These are phyloP conservation scores for Tagetes patula DNA, from an alignment of 129 eudicot species.

Conservation along the genomic window DNA sequence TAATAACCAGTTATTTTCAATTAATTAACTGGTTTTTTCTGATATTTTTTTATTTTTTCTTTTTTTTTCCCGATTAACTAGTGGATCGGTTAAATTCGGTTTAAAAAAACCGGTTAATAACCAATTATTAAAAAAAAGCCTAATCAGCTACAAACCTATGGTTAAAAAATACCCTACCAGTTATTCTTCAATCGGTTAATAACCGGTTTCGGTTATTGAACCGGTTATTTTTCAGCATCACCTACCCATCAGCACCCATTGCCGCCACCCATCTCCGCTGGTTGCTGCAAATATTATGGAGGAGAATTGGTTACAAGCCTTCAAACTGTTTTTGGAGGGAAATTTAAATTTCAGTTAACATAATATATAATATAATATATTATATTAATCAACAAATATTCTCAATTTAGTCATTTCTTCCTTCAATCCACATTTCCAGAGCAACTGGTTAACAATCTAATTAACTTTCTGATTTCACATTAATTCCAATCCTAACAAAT, in stretches of 20 bases:
- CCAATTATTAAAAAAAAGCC: too few relatives aligned
- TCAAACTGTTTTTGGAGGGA: not conserved
- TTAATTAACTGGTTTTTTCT: too few relatives aligned
- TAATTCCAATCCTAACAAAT: constrained; percentile 36
- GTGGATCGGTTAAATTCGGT: too few relatives aligned
- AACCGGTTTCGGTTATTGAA: too few relatives aligned
- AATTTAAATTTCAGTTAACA: not conserved
- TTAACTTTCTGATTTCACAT: constrained; percentile 8
- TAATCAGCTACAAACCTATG: too few relatives aligned
- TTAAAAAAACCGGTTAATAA: too few relatives aligned
- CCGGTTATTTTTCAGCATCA: too few relatives aligned
- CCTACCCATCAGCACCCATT: not conserved
- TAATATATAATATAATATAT: not conserved
- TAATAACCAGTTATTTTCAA: too few relatives aligned
- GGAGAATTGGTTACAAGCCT: not conserved
- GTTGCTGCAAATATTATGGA: not conserved
- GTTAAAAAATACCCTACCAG: too few relatives aligned
- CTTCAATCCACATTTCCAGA: constrained; percentile 9
- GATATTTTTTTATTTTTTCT: too few relatives aligned
- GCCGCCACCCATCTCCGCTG: not conserved
- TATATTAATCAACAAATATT: not conserved
- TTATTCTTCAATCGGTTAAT: too few relatives aligned
- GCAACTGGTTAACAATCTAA: constrained; percentile 7
- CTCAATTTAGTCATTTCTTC: constrained; percentile 21
- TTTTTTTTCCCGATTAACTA: too few relatives aligned